Percentiles rank a stretch among this genome's conserved stretches.
Evolutionary conservation across 192 early-diverging fungal species (phyloP).

Genomic region (Podila epigama): DNA sequence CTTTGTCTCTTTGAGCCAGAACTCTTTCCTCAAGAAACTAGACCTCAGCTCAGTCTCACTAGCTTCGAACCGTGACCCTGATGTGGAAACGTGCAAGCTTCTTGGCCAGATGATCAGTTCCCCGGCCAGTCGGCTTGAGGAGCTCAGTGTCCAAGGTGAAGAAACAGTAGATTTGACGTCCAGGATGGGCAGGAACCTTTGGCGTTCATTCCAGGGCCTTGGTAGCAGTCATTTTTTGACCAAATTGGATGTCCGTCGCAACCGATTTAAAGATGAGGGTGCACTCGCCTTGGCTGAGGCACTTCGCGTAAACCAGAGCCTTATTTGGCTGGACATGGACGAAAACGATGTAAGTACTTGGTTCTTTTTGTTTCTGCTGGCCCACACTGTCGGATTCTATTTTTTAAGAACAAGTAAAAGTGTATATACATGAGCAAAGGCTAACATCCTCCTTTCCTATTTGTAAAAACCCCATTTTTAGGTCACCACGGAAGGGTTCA

Average conservation of each 20-base stretch:
- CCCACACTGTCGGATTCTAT: background rate
- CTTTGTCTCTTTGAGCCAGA: conserved; percentile 51
- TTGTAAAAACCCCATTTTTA: background rate
- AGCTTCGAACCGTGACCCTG: conserved; percentile 25
- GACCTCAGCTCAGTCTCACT: conserved; percentile 51
- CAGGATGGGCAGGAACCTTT: conserved; percentile 45
- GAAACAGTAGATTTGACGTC: conserved; percentile 24
- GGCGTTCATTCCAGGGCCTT: conserved; percentile 38
- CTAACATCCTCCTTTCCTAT: background rate
- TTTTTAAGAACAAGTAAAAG: background rate
- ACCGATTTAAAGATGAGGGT: conserved; percentile 51
- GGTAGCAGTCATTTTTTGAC: conserved; percentile 32
- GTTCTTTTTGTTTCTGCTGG: background rate
- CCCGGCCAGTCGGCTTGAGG: conserved; percentile 43
- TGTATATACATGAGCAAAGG: background rate
- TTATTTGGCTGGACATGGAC: conserved; percentile 50
- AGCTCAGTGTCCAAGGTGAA: conserved; percentile 39
- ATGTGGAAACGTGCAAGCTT: conserved; percentile 51
- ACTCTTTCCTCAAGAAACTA: conserved; percentile 46
- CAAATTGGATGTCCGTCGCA: conserved; percentile 41
- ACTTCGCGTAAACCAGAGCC: conserved; percentile 33
- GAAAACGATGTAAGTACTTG: conserved; percentile 52
- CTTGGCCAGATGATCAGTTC: conserved; percentile 44
- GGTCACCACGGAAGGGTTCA: conserved; percentile 57
- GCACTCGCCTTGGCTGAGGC: conserved; percentile 49